Conservation (phyloP, 2,329 filamentous ascomycete genomes). For the Parasarocladium wereldwijsianum region DNA sequence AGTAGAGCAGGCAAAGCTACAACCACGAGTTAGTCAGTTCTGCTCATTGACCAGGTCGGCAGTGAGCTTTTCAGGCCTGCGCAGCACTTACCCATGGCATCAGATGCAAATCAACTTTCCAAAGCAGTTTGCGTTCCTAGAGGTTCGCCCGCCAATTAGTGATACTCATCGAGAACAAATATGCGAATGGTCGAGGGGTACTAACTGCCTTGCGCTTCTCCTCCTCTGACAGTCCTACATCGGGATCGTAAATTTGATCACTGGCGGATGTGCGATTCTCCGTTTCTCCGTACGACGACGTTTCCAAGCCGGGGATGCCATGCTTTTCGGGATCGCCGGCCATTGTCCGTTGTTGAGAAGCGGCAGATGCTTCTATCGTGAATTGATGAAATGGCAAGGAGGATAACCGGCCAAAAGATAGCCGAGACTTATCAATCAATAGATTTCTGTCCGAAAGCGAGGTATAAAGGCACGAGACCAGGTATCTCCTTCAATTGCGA, state of each 20-base stretch:
- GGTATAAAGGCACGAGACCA: no score
- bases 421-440: no score
- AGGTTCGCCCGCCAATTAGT: constrained; percentile 1
- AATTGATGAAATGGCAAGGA: no score
- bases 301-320: constrained; percentile 10
- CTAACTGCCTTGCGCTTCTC: constrained; percentile 47
- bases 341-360: no score
- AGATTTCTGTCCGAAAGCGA: no score
- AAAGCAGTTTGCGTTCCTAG: constrained; percentile 46
- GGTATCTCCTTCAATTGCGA: no score
- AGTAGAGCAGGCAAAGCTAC: constrained; percentile 53
- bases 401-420: no score
- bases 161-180: not conserved
- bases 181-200: constrained; percentile 4
- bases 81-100: constrained; percentile 38
- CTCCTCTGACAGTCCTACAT: constrained; percentile 48
- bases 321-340: constrained; percentile 19
- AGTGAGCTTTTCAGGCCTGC: not conserved
- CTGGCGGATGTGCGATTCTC: no score
- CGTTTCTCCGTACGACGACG: constrained; percentile 14
- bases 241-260: constrained; percentile 27
- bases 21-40: constrained; percentile 3
- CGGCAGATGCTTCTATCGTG: no score
- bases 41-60: not conserved
- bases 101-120: constrained; percentile 45